Conservation (phyloP, 1,284 basidiomycete genomes). For the Salmacisia buchloeana region DNA sequence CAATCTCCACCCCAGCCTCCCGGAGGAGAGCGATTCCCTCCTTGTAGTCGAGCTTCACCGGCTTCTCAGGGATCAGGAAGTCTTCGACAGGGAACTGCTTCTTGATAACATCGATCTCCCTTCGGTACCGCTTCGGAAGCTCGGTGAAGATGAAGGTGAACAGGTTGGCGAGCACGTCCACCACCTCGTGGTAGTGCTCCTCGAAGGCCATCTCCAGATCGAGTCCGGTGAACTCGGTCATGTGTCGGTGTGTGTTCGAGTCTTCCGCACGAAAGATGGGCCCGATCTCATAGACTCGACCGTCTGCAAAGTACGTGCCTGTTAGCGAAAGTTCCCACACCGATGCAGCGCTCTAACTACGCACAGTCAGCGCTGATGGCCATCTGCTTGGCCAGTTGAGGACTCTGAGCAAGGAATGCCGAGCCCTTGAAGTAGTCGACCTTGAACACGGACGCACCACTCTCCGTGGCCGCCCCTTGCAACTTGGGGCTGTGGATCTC, state of each 20-base stretch:
- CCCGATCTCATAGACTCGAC: slow-evolving; percentile 94
- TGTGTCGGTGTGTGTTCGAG: slow-evolving; percentile 92
- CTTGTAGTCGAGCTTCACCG: slow-evolving; percentile 42
- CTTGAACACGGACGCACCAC: slow-evolving; percentile 94
- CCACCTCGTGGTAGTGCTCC: slow-evolving; percentile 86
- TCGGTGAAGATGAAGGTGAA: slow-evolving; percentile 50
- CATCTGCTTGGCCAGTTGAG: slow-evolving; percentile 98
- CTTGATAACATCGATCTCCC: slow-evolving; percentile 73
- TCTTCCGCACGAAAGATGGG: slow-evolving; percentile 94
- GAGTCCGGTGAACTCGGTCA: slow-evolving; percentile 97
- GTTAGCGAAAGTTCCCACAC: no score
- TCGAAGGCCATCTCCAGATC: slow-evolving; percentile 99
- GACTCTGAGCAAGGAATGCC: slow-evolving; percentile 92
- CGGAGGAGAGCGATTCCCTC: slow-evolving; percentile 45
- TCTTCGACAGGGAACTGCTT: slow-evolving; percentile 77
- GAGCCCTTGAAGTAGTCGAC: slow-evolving; percentile 95
- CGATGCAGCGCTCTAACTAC: background rate
- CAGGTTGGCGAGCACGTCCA: slow-evolving; percentile 45
- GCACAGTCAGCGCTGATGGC: slow-evolving; percentile 94
- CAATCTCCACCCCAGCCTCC: slow-evolving; percentile 42
- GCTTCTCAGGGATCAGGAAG: slow-evolving; percentile 45
- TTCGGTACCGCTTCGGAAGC: slow-evolving; percentile 62
- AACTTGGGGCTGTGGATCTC: slow-evolving; percentile 98
- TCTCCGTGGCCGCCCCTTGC: slow-evolving; percentile 93
- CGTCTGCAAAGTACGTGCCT: no score